Evolutionary conservation across 805 yeast genomes (phyloP).

Genomic region (Suhomyces pyralidae): DNA sequence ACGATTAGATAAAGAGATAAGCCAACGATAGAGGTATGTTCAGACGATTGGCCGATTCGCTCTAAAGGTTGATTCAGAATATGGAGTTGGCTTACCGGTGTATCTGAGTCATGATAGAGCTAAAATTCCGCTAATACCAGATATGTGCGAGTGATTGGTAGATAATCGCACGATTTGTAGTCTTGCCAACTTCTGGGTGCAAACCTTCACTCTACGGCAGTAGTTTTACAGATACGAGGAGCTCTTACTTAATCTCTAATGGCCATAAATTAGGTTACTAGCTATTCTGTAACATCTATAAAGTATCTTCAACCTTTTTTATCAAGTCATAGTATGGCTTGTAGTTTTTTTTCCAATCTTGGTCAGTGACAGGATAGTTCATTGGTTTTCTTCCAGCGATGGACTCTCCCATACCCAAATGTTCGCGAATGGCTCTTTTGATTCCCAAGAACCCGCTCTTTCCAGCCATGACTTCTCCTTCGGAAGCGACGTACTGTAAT

Average conservation of each 20-base stretch:
- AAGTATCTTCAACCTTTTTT: conserved; percentile 5
- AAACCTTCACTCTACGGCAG: background rate
- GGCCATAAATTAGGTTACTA: background rate
- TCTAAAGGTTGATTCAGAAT: background rate
- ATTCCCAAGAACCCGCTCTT: conserved; percentile 46
- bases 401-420: conserved; percentile 43
- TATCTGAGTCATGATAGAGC: background rate
- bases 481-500: conserved; percentile 41
- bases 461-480: conserved; percentile 46
- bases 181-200: too few species aligned
- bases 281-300: background rate
- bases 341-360: conserved; percentile 5
- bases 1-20: background rate
- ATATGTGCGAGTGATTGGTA: too few species aligned
- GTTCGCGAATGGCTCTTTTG: conserved; percentile 39
- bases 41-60: too few species aligned
- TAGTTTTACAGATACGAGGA: too few species aligned
- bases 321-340: conserved; percentile 5
- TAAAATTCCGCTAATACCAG: background rate
- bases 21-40: background rate
- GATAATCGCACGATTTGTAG: too few species aligned
- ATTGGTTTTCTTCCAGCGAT: conserved; percentile 48
- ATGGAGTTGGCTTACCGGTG: too few species aligned
- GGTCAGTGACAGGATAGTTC: conserved; percentile 26
- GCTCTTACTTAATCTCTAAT: too few species aligned